Evolutionary conservation across 495 filamentous ascomycete species (phyloP), one percentile per base, ranked within the genome.

Genomic region (Rostrohypoxylon terebratum): DNA sequence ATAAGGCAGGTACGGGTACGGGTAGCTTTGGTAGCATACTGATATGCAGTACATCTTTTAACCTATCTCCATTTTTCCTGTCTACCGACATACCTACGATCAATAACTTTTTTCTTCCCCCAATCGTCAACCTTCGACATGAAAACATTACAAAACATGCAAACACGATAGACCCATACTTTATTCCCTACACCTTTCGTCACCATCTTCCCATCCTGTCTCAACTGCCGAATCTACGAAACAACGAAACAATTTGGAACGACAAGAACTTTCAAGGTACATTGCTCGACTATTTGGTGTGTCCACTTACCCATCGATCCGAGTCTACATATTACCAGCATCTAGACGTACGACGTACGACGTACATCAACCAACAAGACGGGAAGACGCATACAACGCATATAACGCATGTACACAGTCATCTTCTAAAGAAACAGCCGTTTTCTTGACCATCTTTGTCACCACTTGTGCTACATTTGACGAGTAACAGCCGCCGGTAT

Each of bases 321-420:
- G 58, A 61, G 50, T 68, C 57, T 42, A 61, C 45, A 20, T 61
- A 33, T 34, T 14, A 14, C 10, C 38, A 42, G 5, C 38, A 4
- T 14, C 38, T 42, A 14, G 28, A 28, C 28, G 28, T 28, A 28
- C 28, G 28, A 28, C 42, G 31, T 66, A 33, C 45, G n/a, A n/a
- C n/a, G n/a, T n/a, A n/a, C n/a, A n/a, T n/a, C n/a, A n/a, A 59
- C 55, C 53, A 61, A 51, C 47, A 34, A 57, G 38, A 55, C 66
- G 66, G 71, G 50, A 66, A 23, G 57, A 47, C 58, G 66, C 71
- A 74, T 73, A 18, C 16, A 28, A 28, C 38, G 38, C 38, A 51
- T 51, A n/a, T n/a, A n/a, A n/a, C n/a, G n/a, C n/a, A n/a, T n/a
- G n/a, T n/a, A 20, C 45, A 16, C 45, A 48, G 18, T 16, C 45